Evolutionary conservation across 345 rosid genomes (phyloP).

Genomic region (Raphanus raphanistrum): DNA sequence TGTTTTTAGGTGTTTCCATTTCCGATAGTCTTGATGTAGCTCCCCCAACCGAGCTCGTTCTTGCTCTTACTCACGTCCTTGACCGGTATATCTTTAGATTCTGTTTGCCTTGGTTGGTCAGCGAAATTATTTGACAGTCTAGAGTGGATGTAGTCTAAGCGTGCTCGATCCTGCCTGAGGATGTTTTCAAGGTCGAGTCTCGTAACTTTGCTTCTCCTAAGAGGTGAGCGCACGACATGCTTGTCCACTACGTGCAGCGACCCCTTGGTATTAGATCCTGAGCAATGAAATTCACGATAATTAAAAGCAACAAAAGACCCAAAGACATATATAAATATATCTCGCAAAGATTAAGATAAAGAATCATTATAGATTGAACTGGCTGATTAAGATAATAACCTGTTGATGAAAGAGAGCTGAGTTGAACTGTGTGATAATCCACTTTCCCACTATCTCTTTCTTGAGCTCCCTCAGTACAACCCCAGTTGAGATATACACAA

Average conservation of each 20-base stretch:
- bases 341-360: background rate
- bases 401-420: background rate
- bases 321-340: background rate
- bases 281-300: background rate
- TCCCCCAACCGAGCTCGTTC: background rate
- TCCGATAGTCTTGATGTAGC: background rate
- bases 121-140: background rate
- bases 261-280: background rate
- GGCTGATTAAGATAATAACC: background rate
- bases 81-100: background rate
- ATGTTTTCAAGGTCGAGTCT: background rate
- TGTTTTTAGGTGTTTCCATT: background rate
- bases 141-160: background rate
- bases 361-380: background rate
- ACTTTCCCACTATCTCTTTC: constrained; percentile 12
- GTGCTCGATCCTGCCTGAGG: background rate
- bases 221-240: background rate
- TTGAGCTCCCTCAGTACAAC: constrained; percentile 25
- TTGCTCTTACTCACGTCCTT: background rate
- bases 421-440: constrained; percentile 26
- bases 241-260: background rate
- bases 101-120: background rate
- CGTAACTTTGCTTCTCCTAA: background rate
- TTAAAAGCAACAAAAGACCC: background rate
- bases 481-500: constrained; percentile 20